Conservation (phyloP, 306 rosid genomes). For the Vigna radiata region DNA sequence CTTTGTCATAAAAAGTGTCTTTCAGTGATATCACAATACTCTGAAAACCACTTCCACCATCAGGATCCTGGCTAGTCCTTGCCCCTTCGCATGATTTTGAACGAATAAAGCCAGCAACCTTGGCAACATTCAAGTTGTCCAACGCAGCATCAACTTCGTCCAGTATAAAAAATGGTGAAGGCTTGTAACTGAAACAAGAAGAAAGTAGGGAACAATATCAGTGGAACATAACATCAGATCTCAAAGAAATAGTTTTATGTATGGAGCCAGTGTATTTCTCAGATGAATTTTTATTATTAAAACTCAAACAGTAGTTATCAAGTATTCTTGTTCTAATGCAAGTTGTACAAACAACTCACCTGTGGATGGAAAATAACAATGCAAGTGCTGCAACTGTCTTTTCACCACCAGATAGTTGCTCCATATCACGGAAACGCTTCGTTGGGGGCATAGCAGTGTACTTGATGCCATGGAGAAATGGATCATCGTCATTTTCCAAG, state of each 20-base stretch:
- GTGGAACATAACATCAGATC: constrained; percentile 37
- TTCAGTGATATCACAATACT: constrained; percentile 95
- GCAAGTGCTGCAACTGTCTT: constrained; percentile 98
- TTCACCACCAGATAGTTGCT: constrained; percentile 96
- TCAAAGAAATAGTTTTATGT: not conserved
- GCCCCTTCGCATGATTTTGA: constrained; percentile 89
- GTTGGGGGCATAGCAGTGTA: constrained; percentile 99
- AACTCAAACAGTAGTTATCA: not conserved
- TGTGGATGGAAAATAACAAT: constrained; percentile 91
- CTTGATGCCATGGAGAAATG: constrained; percentile 92
- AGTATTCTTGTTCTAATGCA: not conserved
- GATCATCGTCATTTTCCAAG: constrained; percentile 98
- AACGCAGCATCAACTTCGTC: constrained; percentile 99
- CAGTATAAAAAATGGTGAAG: constrained; percentile 97
- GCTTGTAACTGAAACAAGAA: constrained; percentile 75
- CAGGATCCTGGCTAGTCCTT: constrained; percentile 70
- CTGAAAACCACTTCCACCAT: constrained; percentile 86
- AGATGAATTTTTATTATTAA: not conserved
- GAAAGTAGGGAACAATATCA: constrained; percentile 29
- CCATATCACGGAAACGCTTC: constrained; percentile 99
- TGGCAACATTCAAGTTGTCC: constrained; percentile 96
- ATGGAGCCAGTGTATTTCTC: constrained; percentile 18
- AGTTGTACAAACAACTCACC: constrained; percentile 54
- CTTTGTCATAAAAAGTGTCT: constrained; percentile 94
- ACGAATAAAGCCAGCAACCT: constrained; percentile 99